Evolutionary conservation across 2,329 filamentous ascomycete genomes (phyloP), one percentile per base, ranked within the genome.

Genomic region (Microsporum canis): DNA sequence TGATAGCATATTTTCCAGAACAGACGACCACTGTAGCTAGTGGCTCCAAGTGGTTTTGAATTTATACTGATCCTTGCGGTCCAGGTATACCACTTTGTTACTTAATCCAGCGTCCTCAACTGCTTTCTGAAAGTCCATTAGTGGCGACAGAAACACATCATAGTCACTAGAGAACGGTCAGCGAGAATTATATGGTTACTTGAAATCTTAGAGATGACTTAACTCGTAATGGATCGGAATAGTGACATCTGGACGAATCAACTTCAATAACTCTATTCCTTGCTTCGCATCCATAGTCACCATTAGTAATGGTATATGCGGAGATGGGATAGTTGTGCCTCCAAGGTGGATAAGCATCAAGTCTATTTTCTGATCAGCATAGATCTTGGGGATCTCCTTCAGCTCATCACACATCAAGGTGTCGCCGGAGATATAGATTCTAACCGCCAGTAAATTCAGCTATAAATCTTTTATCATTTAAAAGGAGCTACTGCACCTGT

Each of bases 281-380:
- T 86, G 82, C 67, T 79, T 76, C 27, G 80, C 84, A 69, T 87
- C 84, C 84, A 88, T 88, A 0, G 84, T 87, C 1, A 87, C 82
- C 84, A 87, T 87, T 29, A 87, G 62, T 63, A 87, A 70, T 51
- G 83, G 82, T 69, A 84, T 66, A 3, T 77, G 76, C 0, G 83
- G 82, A 0, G 79, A 77, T 0, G 84, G 85, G 34, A 88, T 82
- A 3, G 83, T 87, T 0, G 84, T 87, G 1, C 84, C 84, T 23
- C 84, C 84, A 0, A 88, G 72, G 63, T 88, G 85, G 1, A 84
- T 76, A 10, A 88, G 76, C 84, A 88, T 87, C 59, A 87, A 71
- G 66, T 88, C 84, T 60, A 88, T 82, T 38, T 77, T 77, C 57
- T 81, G 73, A 2, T 76, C 76, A 17, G 74, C 72, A 65, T 85